Evolutionary conservation across 768 basidiomycete species (phyloP).

Genomic region (Tulasnella calospora): DNA sequence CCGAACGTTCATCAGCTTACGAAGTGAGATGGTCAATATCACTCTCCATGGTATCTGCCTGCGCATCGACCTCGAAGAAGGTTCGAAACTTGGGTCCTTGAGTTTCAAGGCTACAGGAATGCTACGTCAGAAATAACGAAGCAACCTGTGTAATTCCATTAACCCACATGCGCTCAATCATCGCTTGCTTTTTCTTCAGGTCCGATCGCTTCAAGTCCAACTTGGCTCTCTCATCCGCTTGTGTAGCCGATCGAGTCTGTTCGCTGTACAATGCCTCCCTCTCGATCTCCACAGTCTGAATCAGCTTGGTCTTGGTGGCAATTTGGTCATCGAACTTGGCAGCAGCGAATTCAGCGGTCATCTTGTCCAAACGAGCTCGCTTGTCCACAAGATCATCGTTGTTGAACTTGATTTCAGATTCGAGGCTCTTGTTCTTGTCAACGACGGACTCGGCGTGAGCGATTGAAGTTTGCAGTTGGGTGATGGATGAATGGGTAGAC

Average conservation of each 20-base stretch:
- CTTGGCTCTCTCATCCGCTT: constrained; percentile 76
- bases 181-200: constrained; percentile 55
- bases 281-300: constrained; percentile 59
- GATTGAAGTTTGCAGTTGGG: constrained; percentile 49
- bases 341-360: constrained; percentile 53
- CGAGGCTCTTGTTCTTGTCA: constrained; percentile 23
- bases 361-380: constrained; percentile 52
- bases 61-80: constrained; percentile 56
- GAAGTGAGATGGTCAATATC: constrained; percentile 56
- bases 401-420: constrained; percentile 22
- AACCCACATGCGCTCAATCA: constrained; percentile 64
- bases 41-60: constrained; percentile 63
- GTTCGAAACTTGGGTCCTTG: constrained; percentile 59
- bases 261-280: constrained; percentile 68
- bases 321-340: constrained; percentile 64
- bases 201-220: constrained; percentile 70
- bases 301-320: constrained; percentile 49
- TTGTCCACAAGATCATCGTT: constrained; percentile 67
- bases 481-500: constrained; percentile 49
- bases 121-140: constrained; percentile 4
- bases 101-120: constrained; percentile 53
- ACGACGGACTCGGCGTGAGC: constrained; percentile 15
- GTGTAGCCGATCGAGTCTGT: constrained; percentile 61
- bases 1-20: constrained; percentile 42
- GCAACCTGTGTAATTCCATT: constrained; percentile 7